Base-by-base conservation (phyloP, 495 filamentous ascomycete genomes). In the Tuber microsphaerosporum region DNA sequence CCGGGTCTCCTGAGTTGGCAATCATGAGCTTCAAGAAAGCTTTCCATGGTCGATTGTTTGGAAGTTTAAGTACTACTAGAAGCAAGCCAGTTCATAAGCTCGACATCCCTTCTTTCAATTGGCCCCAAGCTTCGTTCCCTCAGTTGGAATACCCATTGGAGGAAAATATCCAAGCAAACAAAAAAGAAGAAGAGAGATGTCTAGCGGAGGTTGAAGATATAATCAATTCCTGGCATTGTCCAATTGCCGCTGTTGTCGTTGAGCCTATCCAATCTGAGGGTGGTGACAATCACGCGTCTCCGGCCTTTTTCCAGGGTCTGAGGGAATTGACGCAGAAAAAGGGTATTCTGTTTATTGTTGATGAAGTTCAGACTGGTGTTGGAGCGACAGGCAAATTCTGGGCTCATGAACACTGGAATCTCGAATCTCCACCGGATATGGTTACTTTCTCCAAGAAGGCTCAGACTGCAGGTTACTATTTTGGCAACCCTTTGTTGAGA, bases 361-460 rank as follows among this genome's bases (percentile, higher is more conserved):
- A 99, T 84, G 95, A 99, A 84, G 96, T 99, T 43, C 95, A 99
- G 86, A 99, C 95, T 22, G 95, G 95, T 84, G 91, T 99, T 48
- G 95, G 95, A 78, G 91, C 92, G 1, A 99, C 95, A 1, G 95
- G 95, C 75, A 94, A 92, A 84, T 98, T 98, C 90, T 99, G 95
- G 95, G 95, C 96, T 2, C 95, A 99, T 86, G 96, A 98, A 77
- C 95, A 98, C 89, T 99, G 95, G 95, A 86, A 91, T 84, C 87
- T 98, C 71, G 81, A 86, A 45, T 85, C 90, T 44, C 94, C 96
- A 34, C 96, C 95, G 9, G 95, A 99, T 86, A 97, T 99, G 90
- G 95, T 99, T 45, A 98, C 95, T 42, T 99, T 99, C 87, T 92
- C 89, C 82, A 99, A 99, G 90, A 99, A 99, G 87, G 96, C 95